Conservation (phyloP, 75 land plant genomes). For the Pinus albicaulis region DNA sequence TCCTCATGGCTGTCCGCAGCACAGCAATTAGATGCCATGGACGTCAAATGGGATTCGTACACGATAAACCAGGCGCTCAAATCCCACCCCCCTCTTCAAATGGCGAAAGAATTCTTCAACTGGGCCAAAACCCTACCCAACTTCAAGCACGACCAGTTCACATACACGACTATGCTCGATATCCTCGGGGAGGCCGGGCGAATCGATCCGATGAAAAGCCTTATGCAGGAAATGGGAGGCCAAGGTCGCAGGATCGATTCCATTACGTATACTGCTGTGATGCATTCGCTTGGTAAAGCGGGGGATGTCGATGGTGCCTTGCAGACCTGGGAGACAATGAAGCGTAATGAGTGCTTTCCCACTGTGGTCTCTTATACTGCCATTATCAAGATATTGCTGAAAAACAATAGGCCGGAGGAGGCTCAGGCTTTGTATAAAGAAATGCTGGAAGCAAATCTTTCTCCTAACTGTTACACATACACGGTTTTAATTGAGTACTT, state of each 20-base stretch:
- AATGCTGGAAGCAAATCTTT: constrained; percentile 39
- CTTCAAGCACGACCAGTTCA: constrained; percentile 69
- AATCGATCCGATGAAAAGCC: constrained; percentile 34
- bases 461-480: constrained; percentile 64
- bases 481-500: constrained; percentile 67
- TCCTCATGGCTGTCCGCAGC: constrained; percentile 42
- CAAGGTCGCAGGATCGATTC: constrained; percentile 36
- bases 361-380: constrained; percentile 65
- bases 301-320: constrained; percentile 52
- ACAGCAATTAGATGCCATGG: constrained; percentile 12
- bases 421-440: constrained; percentile 41
- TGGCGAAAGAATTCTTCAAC: constrained; percentile 68
- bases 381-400: constrained; percentile 53
- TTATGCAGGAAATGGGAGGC: constrained; percentile 39
- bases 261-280: constrained; percentile 48
- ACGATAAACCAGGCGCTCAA: constrained; percentile 48
- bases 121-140: constrained; percentile 41
- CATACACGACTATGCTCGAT: constrained; percentile 74
- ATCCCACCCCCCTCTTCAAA: constrained; percentile 64
- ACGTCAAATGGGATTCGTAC: constrained; percentile 58
- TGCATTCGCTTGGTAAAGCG: constrained; percentile 45
- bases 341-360: constrained; percentile 23
- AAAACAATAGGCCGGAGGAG: constrained; percentile 31
- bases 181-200: constrained; percentile 72
- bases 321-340: constrained; percentile 46